Percentiles rank a stretch among this genome's conserved stretches.
Conservation (phyloP, 2,329 filamentous ascomycete species). For the Aspergillus chevalieri region DNA sequence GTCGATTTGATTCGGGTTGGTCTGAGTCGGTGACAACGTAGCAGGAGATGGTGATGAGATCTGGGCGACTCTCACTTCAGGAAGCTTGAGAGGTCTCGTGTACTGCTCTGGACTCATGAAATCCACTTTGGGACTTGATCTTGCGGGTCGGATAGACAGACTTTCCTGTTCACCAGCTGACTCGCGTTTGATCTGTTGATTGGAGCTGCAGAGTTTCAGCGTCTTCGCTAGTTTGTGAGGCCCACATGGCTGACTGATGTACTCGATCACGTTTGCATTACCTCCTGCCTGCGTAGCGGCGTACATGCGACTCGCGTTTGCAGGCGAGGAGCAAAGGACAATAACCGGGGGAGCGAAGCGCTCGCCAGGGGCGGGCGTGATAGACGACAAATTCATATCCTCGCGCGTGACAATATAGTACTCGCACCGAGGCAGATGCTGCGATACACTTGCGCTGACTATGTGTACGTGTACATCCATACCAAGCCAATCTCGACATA, state of each 20-base stretch:
- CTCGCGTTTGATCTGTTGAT: constrained; percentile 1
- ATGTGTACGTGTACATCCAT: constrained; percentile 4
- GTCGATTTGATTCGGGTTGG: not conserved
- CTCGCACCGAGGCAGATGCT: constrained; percentile 6
- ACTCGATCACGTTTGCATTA: constrained; percentile 19
- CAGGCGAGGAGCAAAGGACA: constrained; percentile 22
- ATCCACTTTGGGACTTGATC: not conserved
- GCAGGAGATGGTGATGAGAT: not conserved
- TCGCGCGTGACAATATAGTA: constrained; percentile 20
- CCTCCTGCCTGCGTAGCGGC: constrained; percentile 4
- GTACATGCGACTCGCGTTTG: constrained; percentile 15
- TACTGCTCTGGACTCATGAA: not conserved
- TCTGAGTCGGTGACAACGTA: not conserved
- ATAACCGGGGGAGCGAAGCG: constrained; percentile 16
- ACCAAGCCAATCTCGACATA: constrained; percentile 18
- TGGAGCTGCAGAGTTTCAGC: constrained; percentile 18
- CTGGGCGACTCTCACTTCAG: not conserved
- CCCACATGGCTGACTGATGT: constrained; percentile 31
- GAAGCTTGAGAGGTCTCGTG: not conserved
- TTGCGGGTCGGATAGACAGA: not conserved
- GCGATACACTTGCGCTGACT: constrained; percentile 2
- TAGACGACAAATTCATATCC: constrained; percentile 2
- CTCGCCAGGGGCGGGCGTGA: not conserved
- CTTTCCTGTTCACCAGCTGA: not conserved
- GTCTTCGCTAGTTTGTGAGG: constrained; percentile 29